Evolutionary conservation across 768 basidiomycete species (phyloP).

Genomic region (Lanmaoa pseudosensibilis): DNA sequence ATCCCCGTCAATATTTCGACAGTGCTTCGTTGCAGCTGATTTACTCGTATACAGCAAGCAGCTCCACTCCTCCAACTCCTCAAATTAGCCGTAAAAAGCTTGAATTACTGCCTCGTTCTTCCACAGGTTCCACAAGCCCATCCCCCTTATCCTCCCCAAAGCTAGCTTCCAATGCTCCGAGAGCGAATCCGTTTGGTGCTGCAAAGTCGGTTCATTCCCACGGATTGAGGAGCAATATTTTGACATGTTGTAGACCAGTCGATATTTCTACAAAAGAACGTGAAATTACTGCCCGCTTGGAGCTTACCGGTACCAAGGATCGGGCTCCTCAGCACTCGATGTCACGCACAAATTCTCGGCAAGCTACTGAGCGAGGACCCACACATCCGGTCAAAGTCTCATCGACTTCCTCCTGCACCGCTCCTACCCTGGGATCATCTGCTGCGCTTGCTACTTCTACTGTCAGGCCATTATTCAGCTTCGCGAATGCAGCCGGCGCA

Average conservation of each 20-base stretch:
- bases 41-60: conserved; percentile 46
- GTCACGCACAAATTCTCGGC: conserved; percentile 50
- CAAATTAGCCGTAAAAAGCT: conserved; percentile 78
- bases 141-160: conserved; percentile 82
- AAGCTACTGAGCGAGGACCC: conserved; percentile 45
- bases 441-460: conserved; percentile 39
- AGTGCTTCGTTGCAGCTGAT: conserved; percentile 13
- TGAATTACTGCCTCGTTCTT: conserved; percentile 81
- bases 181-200: conserved; percentile 82
- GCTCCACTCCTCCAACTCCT: conserved; percentile 79
- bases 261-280: conserved; percentile 78
- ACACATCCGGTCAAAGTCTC: conserved; percentile 33
- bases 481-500: conserved; percentile 69
- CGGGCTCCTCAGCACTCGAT: conserved; percentile 40
- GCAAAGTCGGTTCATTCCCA: conserved; percentile 58
- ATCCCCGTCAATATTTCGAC: conserved; percentile 22
- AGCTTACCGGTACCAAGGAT: conserved; percentile 39
- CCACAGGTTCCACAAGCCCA: conserved; percentile 60
- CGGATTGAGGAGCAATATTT: background rate
- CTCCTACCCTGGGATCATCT: conserved; percentile 19
- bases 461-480: conserved; percentile 75
- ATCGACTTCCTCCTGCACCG: conserved; percentile 27
- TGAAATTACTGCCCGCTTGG: conserved; percentile 67
- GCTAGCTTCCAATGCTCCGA: conserved; percentile 49
- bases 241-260: conserved; percentile 61